Base-by-base conservation (phyloP, 192 early-diverging fungal genomes). In the Entomortierella lignicola region DNA sequence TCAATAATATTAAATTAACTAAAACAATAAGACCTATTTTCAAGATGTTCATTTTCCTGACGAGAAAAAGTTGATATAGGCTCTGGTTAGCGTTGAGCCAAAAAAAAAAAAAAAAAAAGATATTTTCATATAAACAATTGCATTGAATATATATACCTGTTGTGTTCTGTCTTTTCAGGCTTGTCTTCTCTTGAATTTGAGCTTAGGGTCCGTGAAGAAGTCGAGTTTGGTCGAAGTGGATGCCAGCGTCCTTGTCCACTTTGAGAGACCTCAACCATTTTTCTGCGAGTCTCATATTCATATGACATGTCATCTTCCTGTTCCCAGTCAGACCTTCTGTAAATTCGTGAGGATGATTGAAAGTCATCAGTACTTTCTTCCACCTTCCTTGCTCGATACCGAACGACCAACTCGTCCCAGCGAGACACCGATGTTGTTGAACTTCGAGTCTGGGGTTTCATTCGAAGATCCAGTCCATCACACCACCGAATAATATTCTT, bases 401-500 rank as follows among this genome's bases (percentile, higher is more conserved):
- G 59, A 5, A 77, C 44, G 8, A 77, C 73, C 34, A 55, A 52
- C 20, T 77, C 55, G 4, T 77, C 54, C 73, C 73, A 77, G 18
- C 73, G 73, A 11, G 73, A 56, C 0, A 7, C 5, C 12, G 20
- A 13, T 0, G 50, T 44, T 32, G 8, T 8, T 17, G 41, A 15
- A 1, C 7, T 39, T 20, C 32, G 26, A 21, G 10, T 29, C 4
- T 21, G 17, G 29, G 60, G 62, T 17, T 57, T 60, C 67, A 70
- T 70, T 21, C 84, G 74, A 50, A 83, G 66, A 32, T 83, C 82
- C 26, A 83, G 51, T 23, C 82, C 82, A 67, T 83, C 82, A 48
- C 75, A 80, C 82, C 82, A 83, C n/a, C 82, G 74, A 8, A 83
- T 42, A 34, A 70, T 51, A 30, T 68, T 57, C 11, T 69, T 66